phyloP scores from a whole-genome alignment of 139 green algal species.

The Gonium pectorale region DNA sequence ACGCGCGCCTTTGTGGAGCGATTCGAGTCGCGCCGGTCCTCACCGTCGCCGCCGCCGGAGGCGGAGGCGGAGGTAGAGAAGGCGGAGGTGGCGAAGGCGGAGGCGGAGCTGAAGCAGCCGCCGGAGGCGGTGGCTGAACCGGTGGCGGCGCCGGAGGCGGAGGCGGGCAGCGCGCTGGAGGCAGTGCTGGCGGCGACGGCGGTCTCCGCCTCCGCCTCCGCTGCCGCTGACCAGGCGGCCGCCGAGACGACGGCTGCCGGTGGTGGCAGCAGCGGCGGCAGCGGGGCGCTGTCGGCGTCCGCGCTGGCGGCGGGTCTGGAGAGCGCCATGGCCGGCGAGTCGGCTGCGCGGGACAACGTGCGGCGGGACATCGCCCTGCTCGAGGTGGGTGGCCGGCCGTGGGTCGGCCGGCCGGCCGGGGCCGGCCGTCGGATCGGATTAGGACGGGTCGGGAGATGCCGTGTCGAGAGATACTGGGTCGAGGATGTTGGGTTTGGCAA shows the following conservation, averaged over 20 bases:
- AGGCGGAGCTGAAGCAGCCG: too few species aligned
- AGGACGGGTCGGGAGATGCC: neutral
- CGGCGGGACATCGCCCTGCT: neutral
- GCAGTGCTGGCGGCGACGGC: too few species aligned
- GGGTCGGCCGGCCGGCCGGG: neutral
- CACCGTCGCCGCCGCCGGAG: neutral
- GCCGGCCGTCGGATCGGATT: neutral
- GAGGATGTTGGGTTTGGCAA: neutral
- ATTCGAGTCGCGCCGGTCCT: constrained; percentile 9
- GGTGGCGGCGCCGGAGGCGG: too few species aligned
- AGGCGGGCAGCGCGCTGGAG: neutral
- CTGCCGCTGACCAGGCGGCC: neutral
- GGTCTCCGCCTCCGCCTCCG: neutral
- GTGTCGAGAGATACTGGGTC: neutral
- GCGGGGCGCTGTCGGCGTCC: too few species aligned
- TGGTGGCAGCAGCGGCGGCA: too few species aligned
- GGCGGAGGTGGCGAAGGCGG: neutral
- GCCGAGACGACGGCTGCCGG: neutral
- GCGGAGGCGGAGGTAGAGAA: neutral
- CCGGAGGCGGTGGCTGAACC: neutral
- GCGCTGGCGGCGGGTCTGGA: constrained; percentile 17
- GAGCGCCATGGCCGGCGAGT: neutral
- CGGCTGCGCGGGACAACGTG: neutral
- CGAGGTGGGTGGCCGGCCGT: constrained; percentile 1
- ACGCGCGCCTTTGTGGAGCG: neutral